Percentiles rank a stretch among this genome's conserved stretches.
phyloP scores from a whole-genome alignment of 768 basidiomycete genomes.

The Suillus weaverae region DNA sequence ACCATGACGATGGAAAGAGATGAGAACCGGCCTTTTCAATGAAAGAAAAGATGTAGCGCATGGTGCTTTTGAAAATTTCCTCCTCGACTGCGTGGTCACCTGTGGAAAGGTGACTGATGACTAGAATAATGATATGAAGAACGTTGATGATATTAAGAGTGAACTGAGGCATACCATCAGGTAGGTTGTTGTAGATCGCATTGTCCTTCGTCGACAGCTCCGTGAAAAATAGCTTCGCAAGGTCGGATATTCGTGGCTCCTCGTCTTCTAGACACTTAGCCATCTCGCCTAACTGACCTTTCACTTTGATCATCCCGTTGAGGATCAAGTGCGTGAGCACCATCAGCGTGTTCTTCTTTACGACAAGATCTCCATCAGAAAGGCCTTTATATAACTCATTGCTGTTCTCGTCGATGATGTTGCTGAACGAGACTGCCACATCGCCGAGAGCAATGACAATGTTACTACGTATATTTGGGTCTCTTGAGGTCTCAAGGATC shows the following conservation, averaged over 20 bases:
- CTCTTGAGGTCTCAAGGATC: constrained; percentile 88
- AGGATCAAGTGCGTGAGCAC: constrained; percentile 95
- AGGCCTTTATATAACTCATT: constrained; percentile 94
- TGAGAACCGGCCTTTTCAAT: constrained; percentile 80
- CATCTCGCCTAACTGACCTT: constrained; percentile 99
- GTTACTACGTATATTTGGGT: constrained; percentile 89
- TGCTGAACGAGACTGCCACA: constrained; percentile 97
- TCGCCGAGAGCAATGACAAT: constrained; percentile 98
- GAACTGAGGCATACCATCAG: constrained; percentile 65
- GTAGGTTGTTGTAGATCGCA: constrained; percentile 97
- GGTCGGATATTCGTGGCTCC: constrained; percentile 82
- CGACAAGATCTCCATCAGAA: constrained; percentile 79
- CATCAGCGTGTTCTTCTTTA: constrained; percentile 99
- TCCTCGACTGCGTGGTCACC: constrained; percentile 93
- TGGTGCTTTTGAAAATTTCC: constrained; percentile 86
- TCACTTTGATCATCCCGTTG: constrained; percentile 99
- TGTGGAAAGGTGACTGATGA: constrained; percentile 92
- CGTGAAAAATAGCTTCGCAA: constrained; percentile 97
- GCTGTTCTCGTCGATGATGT: constrained; percentile 95
- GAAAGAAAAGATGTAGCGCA: constrained; percentile 94
- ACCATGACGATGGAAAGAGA: not conserved
- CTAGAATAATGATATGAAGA: constrained; percentile 37
- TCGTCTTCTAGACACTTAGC: constrained; percentile 97
- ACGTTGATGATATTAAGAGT: not conserved
- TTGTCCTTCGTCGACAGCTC: constrained; percentile 97